Conservation (phyloP, 2,329 filamentous ascomycete species). For the Cercospora sojina region DNA sequence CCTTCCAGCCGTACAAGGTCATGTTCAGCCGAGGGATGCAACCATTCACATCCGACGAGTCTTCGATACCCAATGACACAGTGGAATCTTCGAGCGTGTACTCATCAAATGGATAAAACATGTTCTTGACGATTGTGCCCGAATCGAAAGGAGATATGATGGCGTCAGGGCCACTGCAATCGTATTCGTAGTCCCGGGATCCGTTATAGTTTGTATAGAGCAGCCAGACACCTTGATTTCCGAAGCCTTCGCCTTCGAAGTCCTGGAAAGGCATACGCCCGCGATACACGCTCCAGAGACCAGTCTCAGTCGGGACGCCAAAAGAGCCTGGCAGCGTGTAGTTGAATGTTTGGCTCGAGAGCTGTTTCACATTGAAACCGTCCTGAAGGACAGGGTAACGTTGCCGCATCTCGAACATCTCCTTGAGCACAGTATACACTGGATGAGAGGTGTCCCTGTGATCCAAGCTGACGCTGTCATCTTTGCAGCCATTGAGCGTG, state of each 20-base stretch:
- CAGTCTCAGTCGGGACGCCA: slow-evolving; percentile 54
- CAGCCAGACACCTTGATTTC: slow-evolving; percentile 54
- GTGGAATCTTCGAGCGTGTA: slow-evolving; percentile 51
- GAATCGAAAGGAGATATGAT: slow-evolving; percentile 58
- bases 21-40: slow-evolving; percentile 56
- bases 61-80: slow-evolving; percentile 49
- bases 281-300: slow-evolving; percentile 61
- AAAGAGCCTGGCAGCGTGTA: slow-evolving; percentile 55
- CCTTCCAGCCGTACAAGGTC: slow-evolving; percentile 58
- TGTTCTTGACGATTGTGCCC: slow-evolving; percentile 58
- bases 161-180: slow-evolving; percentile 54
- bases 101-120: slow-evolving; percentile 63
- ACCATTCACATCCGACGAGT: slow-evolving; percentile 52
- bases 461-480: slow-evolving; percentile 58
- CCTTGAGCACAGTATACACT: slow-evolving; percentile 60
- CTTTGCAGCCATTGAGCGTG: slow-evolving; percentile 56
- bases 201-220: slow-evolving; percentile 53
- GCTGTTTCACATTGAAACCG: slow-evolving; percentile 55
- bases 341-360: slow-evolving; percentile 57
- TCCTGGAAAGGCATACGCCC: slow-evolving; percentile 55
- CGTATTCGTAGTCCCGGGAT: slow-evolving; percentile 56
- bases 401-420: slow-evolving; percentile 60
- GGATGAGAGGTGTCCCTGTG: slow-evolving; percentile 63
- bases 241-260: slow-evolving; percentile 42
- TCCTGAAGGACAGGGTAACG: slow-evolving; percentile 60